A percentile compares a stretch with the other conserved stretches of the same genome.
These are phyloP conservation scores for Cicer arietinum DNA, from an alignment of 306 rosid genomes.

Conservation along the genomic window DNA sequence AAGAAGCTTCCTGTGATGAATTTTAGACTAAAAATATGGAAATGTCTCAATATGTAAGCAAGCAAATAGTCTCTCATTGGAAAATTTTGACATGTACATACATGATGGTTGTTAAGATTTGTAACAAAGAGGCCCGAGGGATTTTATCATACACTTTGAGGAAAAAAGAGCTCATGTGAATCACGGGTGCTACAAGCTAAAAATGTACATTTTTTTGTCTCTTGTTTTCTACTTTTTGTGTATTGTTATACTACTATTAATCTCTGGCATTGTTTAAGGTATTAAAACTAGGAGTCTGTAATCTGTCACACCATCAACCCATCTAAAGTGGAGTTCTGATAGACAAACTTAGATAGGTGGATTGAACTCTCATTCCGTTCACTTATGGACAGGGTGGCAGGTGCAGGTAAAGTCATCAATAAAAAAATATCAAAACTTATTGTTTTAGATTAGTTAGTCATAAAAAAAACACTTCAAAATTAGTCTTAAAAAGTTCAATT, in stretches of 20 bases:
- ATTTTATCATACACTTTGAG: slow-evolving; percentile 11
- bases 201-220: slow-evolving; percentile 36
- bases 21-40: slow-evolving; percentile 34
- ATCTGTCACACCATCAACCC: no score
- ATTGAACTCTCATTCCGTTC: no score
- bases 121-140: slow-evolving; percentile 31
- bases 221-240: not conserved
- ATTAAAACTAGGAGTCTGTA: not conserved
- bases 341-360: no score
- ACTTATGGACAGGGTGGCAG: no score
- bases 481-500: no score
- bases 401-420: no score
- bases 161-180: slow-evolving; percentile 3
- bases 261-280: not conserved
- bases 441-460: no score
- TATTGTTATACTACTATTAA: not conserved
- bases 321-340: no score
- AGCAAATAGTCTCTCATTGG: slow-evolving; percentile 20
- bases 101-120: slow-evolving; percentile 45
- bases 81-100: slow-evolving; percentile 48
- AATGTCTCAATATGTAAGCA: slow-evolving; percentile 32
- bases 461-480: no score
- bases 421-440: no score
- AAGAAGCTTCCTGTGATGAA: slow-evolving; percentile 75
- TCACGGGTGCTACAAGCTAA: not conserved